phyloP scores from a whole-genome alignment of 2,329 filamentous ascomycete genomes.

The Zalaria obscura region DNA sequence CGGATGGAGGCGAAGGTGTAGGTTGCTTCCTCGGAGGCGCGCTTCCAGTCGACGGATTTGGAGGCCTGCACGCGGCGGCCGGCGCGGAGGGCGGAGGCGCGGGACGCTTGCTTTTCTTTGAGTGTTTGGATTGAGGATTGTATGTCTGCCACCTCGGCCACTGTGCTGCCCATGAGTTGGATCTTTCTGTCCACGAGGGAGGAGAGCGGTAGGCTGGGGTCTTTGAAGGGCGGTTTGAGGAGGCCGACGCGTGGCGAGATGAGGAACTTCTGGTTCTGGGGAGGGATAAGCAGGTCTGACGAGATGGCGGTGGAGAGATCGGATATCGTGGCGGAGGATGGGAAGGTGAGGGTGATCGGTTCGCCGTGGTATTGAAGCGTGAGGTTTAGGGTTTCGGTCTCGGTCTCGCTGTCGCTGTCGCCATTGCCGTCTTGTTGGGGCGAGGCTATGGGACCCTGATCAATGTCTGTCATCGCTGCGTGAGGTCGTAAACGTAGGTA shows the following conservation, averaged over 20 bases:
- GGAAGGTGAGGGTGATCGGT: conserved; percentile 32
- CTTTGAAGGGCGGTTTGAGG: conserved; percentile 46
- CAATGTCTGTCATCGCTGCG: too few relatives aligned
- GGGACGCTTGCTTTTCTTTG: conserved; percentile 29
- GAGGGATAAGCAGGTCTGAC: conserved; percentile 42
- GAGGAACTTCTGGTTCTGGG: conserved; percentile 51
- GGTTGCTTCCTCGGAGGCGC: conserved; percentile 40
- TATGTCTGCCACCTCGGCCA: conserved; percentile 43
- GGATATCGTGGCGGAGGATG: conserved; percentile 34
- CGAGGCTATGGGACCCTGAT: too few relatives aligned
- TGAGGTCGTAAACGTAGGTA: too few relatives aligned
- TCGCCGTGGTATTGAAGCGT: conserved; percentile 42
- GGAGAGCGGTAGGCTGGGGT: conserved; percentile 33
- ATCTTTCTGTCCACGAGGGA: conserved; percentile 44
- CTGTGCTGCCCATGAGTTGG: conserved; percentile 50
- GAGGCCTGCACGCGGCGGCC: conserved; percentile 20
- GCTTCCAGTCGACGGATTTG: conserved; percentile 29
- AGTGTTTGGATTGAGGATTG: conserved; percentile 36
- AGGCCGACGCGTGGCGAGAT: conserved; percentile 49
- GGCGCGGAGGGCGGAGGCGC: conserved; percentile 23
- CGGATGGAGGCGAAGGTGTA: conserved; percentile 75
- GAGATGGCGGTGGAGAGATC: conserved; percentile 48
- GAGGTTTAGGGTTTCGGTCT: conserved; percentile 21
- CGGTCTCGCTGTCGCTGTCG: neutral
- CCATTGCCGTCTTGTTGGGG: too few relatives aligned